A percentile compares a stretch with the other conserved stretches of the same genome.
Evolutionary conservation across 176 grass and related monocot genomes (phyloP).

Genomic region (Aegilops sharonensis): DNA sequence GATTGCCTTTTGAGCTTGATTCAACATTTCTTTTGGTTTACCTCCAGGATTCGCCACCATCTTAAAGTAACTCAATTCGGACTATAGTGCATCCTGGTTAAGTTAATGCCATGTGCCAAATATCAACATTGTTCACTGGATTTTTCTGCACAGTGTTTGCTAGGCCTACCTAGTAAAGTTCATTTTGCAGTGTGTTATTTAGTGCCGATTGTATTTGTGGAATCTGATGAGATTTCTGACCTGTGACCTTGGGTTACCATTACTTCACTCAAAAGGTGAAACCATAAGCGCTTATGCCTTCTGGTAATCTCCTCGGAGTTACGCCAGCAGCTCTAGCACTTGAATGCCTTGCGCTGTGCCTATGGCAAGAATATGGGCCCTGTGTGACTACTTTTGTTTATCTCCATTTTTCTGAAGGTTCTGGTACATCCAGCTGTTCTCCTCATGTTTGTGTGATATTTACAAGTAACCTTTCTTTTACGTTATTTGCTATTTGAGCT

Average conservation of each 20-base stretch:
- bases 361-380: not conserved
- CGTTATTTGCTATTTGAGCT: not conserved
- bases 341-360: not conserved
- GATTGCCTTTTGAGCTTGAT: not conserved
- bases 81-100: not conserved
- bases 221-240: not conserved
- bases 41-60: not conserved
- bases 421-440: not conserved
- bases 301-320: not conserved
- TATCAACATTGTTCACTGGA: not conserved
- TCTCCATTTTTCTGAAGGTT: not conserved
- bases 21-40: not conserved
- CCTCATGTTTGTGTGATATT: not conserved
- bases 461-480: not conserved
- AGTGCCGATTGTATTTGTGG: not conserved
- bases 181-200: not conserved
- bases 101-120: not conserved
- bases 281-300: not conserved
- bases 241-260: not conserved
- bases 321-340: not conserved
- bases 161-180: not conserved
- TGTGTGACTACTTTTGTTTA: not conserved
- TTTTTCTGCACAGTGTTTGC: not conserved
- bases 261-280: conserved; percentile 1
- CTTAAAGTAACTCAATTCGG: not conserved